Evolutionary conservation across 352 stramenopile genomes (phyloP), one percentile per base, ranked within the genome.

Genomic region (Phytophthora sojae): DNA sequence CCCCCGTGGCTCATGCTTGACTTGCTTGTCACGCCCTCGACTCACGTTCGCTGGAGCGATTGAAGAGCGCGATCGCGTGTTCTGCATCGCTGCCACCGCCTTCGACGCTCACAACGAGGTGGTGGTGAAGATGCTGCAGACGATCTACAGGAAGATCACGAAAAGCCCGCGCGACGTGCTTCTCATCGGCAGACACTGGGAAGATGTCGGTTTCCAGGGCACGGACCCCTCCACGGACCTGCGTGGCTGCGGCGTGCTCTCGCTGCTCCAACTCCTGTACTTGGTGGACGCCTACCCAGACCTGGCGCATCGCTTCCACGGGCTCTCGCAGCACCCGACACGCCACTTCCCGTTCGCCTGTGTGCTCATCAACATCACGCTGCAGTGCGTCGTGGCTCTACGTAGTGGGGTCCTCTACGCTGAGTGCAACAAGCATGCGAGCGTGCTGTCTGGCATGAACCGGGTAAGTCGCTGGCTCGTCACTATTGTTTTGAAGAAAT

Each of bases 121-220:
- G 6, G 81, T 90, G 19, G 69, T 86, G 17, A 39, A 71, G 14
- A 80, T 90, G 50, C 64, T 95, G 11, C 84, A 93, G 75, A 93
- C 86, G 12, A 75, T 95, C 11, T 90, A 94, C 73, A 64, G 66
- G 12, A 84, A 80, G 23, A 61, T 95, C 23, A 75, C 68, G 7
- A 75, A 69, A 53, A 79, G 21, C 0, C 26, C 60, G 11, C 64
- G 67, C 11, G 78, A 88, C 12, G 76, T 89, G 30, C 61, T 77
- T 17, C 77, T 92, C 9, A 83, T 83, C 3, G 89, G 90, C 15
- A 64, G 68, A 14, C 90, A 97, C 65, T 97, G 92, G 93, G 91
- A 97, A 67, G 75, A 80, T 8, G 87, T 98, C 30, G 93, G 93
- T 15, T 98, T 98, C 62, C 93, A 97, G 64, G 93, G 92, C 25